Conservation (phyloP, 352 stramenopile genomes). For the Phytophthora megakarya region DNA sequence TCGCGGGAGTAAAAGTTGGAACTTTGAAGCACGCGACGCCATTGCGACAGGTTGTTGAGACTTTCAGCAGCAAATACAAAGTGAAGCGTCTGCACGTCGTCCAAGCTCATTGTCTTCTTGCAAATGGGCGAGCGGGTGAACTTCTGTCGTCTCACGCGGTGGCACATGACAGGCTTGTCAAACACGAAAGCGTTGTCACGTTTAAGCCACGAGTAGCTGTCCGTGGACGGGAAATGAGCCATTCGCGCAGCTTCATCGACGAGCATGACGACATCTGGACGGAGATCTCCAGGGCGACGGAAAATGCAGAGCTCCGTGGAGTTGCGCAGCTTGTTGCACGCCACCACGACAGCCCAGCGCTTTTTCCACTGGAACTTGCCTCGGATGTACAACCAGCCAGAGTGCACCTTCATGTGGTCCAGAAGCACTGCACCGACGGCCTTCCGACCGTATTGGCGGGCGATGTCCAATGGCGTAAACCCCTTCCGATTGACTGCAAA, state of each 20-base stretch:
- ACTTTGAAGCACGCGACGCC: constrained; percentile 41
- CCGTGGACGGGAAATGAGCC: constrained; percentile 29
- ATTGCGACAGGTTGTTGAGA: constrained; percentile 39
- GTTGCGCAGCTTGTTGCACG: constrained; percentile 50
- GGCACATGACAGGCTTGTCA: constrained; percentile 48
- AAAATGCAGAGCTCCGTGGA: constrained; percentile 69
- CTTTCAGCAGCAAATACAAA: constrained; percentile 52
- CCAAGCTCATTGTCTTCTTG: constrained; percentile 48
- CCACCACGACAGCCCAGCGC: constrained; percentile 65
- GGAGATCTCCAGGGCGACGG: constrained; percentile 31
- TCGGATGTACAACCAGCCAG: constrained; percentile 58
- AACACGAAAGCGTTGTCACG: constrained; percentile 52
- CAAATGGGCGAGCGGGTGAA: constrained; percentile 50
- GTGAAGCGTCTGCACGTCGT: constrained; percentile 40
- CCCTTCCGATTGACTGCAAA: constrained; percentile 64
- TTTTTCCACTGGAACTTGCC: constrained; percentile 61
- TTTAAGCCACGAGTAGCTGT: constrained; percentile 44
- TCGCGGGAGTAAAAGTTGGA: constrained; percentile 31
- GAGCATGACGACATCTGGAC: constrained; percentile 41
- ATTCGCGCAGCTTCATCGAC: constrained; percentile 41
- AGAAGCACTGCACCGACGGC: constrained; percentile 53
- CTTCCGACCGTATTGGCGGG: constrained; percentile 50
- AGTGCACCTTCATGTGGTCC: constrained; percentile 55
- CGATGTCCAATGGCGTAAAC: constrained; percentile 67
- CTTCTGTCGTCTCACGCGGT: constrained; percentile 34